Base-by-base conservation (phyloP, 306 rosid genomes). In the Cicer yamashitae region DNA sequence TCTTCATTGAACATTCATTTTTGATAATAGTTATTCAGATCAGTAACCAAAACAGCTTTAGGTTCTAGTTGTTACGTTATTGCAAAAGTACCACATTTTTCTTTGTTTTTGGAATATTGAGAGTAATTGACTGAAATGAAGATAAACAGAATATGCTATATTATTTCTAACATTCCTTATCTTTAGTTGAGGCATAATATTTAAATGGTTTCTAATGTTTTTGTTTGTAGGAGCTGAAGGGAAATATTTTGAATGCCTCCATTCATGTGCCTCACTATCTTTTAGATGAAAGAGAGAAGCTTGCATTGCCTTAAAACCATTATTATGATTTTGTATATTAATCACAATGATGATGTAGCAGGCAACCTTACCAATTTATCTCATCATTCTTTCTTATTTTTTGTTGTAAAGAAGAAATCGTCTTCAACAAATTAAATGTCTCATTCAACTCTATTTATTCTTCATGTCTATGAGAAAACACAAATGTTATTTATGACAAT, bases 41-140 rank as follows among this genome's bases (percentile, higher is more conserved):
- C 37, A 3, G 37, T 30, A 30, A 30, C 37, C 37, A 30, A 30
- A 4, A 30, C 37, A 30, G 37, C 37, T 30, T 30, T 30, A 30
- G 37, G 37, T 30, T 30, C 37, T 30, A 30, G 0, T 30, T 30
- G 37, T 30, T 30, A 30, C 0, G 5, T 30, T 4, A 30, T 30
- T 30, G 37, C 37, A 30, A 30, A 30, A 30, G 37, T 30, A 30
- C 3, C 37, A 30, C 5, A 4, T 30, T 30, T 30, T 30, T 30
- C 37, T 30, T 30, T 30, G 37, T 1, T 62, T 39, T 8, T 63
- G 69, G 34, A 30, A 30, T 13, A 20, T 8, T 34, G 67, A n/a
- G 67, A 12, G 67, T 34, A 59, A 61, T 7, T 39, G 45, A 63
- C 30, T 14, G 40, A 63, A 63, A 63, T 63, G 69, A n/a, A 63